A percentile compares a stretch with the other conserved stretches of the same genome.
Conservation (phyloP, 768 basidiomycete species). For the Cyclocybe aegerita region DNA sequence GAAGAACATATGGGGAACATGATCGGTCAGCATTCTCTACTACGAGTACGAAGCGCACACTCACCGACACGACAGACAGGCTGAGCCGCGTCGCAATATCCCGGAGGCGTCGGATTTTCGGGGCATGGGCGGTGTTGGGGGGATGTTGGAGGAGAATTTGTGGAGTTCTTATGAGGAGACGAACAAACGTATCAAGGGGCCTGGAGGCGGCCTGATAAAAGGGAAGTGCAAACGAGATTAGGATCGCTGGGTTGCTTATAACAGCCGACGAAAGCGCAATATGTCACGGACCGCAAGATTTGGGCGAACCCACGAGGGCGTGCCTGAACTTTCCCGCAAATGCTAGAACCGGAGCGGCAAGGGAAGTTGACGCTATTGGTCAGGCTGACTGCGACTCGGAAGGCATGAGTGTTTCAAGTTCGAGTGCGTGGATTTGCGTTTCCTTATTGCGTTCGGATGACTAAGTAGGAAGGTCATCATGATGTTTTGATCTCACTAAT, state of each 20-base stretch:
- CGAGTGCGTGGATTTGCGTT: no score
- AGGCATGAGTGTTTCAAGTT: not conserved
- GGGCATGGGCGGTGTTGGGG: constrained; percentile 12
- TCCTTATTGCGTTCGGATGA: not conserved
- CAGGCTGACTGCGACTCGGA: not conserved
- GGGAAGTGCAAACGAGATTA: constrained; percentile 4
- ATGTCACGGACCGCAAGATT: not conserved
- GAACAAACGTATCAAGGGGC: not conserved
- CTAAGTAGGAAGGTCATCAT: not conserved
- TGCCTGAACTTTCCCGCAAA: constrained; percentile 13
- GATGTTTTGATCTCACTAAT: no score
- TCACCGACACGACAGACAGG: constrained; percentile 45
- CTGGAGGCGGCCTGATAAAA: not conserved
- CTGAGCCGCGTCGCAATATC: constrained; percentile 38
- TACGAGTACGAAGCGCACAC: constrained; percentile 10
- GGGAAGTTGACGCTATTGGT: constrained; percentile 8
- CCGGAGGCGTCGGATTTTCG: constrained; percentile 21
- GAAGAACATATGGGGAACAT: not conserved
- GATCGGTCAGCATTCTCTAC: no score
- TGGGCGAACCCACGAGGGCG: not conserved
- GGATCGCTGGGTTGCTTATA: constrained; percentile 4
- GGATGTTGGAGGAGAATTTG: not conserved
- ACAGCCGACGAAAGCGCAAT: constrained; percentile 13
- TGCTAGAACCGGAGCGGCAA: constrained; percentile 13
- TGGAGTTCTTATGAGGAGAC: not conserved